Conservation (phyloP, 805 yeast species). For the Candida chilensis region DNA sequence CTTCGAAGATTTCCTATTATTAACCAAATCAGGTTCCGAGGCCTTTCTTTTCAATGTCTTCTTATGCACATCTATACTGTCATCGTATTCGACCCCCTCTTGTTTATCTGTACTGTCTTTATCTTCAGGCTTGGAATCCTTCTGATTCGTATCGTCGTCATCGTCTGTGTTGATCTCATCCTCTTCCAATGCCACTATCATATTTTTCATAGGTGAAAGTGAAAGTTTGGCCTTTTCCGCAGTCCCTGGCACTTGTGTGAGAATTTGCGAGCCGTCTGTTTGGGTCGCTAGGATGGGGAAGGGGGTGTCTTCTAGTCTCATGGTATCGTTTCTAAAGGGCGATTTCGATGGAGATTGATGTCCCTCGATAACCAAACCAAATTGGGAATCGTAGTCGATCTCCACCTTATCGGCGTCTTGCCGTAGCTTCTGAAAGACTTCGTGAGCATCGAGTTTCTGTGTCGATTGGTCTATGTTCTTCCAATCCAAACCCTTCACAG, state of each 20-base stretch:
- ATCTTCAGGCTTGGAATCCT: neutral
- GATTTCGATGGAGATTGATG: too few species aligned
- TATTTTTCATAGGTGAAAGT: slow-evolving; percentile 3
- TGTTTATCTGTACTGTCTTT: slow-evolving; percentile 6
- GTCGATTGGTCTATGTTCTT: too few species aligned
- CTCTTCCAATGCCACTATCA: slow-evolving; percentile 19
- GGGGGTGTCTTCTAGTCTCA: too few species aligned
- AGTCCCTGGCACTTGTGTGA: slow-evolving; percentile 2
- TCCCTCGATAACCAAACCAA: too few species aligned
- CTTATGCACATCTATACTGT: slow-evolving; percentile 15
- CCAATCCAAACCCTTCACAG: too few species aligned
- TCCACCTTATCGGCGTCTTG: too few species aligned
- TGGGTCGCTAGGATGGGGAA: too few species aligned
- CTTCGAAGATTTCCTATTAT: slow-evolving; percentile 3
- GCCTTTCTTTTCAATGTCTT: slow-evolving; percentile 6
- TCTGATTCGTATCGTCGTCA: slow-evolving; percentile 7
- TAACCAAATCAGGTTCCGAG: slow-evolving; percentile 1
- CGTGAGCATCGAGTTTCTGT: too few species aligned
- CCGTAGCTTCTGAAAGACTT: too few species aligned
- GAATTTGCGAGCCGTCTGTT: too few species aligned
- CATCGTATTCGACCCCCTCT: slow-evolving; percentile 20
- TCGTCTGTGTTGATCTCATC: slow-evolving; percentile 22
- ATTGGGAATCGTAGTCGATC: too few species aligned
- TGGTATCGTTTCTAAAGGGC: too few species aligned
- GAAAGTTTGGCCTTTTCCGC: slow-evolving; percentile 2